Evolutionary conservation across 257 asterid species (phyloP).

Genomic region (Anisodus tanguticus): DNA sequence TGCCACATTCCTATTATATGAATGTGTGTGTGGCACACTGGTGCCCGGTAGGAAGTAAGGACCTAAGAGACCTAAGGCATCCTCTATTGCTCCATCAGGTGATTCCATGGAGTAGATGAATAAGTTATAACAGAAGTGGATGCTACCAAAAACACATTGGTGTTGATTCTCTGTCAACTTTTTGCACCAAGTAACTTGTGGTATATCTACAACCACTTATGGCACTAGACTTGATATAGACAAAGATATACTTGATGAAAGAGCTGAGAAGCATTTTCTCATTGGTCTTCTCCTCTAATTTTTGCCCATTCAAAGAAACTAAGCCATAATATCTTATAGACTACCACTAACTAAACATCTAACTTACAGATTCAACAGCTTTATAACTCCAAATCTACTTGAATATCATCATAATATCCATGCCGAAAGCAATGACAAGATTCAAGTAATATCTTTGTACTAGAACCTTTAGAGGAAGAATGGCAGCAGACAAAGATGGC

Average conservation of each 20-base stretch:
- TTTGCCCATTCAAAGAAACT: not conserved
- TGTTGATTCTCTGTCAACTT: conserved; percentile 3
- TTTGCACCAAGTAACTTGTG: not conserved
- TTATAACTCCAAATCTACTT: not conserved
- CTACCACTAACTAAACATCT: conserved; percentile 4
- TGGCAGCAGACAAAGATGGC: not conserved
- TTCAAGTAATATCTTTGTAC: not conserved
- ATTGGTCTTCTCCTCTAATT: not conserved
- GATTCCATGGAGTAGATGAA: not conserved
- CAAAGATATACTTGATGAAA: conserved; percentile 10
- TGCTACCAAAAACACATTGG: not conserved
- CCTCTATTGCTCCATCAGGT: not conserved
- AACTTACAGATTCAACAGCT: conserved; percentile 2
- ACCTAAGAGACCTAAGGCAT: not conserved
- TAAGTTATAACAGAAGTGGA: not conserved
- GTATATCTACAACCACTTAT: not conserved
- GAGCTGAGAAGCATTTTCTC: not conserved
- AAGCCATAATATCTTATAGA: not conserved
- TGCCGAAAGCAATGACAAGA: not conserved
- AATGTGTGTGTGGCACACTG: not conserved
- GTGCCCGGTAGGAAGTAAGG: not conserved
- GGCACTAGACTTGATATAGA: not conserved
- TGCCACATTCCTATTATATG: not conserved
- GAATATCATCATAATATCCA: conserved; percentile 20
- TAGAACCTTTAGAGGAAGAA: not conserved